Conservation (phyloP, 495 filamentous ascomycete genomes). For the Chaetomium fimeti region DNA sequence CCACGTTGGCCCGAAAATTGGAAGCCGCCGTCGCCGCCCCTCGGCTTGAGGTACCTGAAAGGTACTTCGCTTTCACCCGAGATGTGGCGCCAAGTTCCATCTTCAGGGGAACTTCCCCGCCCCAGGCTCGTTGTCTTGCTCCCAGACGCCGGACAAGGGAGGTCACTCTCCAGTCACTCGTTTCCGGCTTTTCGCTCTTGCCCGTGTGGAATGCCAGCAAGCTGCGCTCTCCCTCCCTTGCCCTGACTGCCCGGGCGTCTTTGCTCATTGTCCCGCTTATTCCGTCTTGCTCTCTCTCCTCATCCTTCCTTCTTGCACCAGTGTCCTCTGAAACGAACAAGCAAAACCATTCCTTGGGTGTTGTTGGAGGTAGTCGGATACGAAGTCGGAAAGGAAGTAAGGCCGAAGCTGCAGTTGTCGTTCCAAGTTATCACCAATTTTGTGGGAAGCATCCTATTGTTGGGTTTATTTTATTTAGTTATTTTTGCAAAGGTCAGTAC, state of each 20-base stretch:
- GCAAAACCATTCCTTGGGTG: constrained; percentile 29
- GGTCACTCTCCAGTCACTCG: constrained; percentile 25
- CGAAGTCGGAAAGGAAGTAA: constrained; percentile 12
- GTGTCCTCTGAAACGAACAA: constrained; percentile 22
- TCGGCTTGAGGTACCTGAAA: constrained; percentile 16
- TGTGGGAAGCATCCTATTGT: constrained; percentile 4
- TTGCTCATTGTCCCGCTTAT: constrained; percentile 33
- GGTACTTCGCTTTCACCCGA: constrained; percentile 24
- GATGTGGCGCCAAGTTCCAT: constrained; percentile 15
- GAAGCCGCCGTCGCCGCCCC: constrained; percentile 16
- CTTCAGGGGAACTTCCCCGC: background rate
- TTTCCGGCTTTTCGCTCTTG: constrained; percentile 13
- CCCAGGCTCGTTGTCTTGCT: background rate
- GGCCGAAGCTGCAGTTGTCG: constrained; percentile 24
- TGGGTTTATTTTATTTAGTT: constrained; percentile 5
- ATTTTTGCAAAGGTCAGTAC: constrained; percentile 29
- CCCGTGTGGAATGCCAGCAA: constrained; percentile 18
- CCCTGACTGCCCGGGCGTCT: constrained; percentile 26
- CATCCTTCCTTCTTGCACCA: constrained; percentile 23
- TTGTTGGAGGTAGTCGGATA: constrained; percentile 35
- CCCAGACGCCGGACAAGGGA: constrained; percentile 9
- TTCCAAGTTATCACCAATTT: constrained; percentile 1
- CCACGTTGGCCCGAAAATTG: constrained; percentile 25
- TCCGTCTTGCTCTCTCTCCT: constrained; percentile 30
- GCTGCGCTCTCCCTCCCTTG: constrained; percentile 32